Percentiles rank a stretch among this genome's conserved stretches.
These are phyloP conservation scores for Leccinum obscurum DNA, from an alignment of 768 basidiomycete species.

Conservation along the genomic window DNA sequence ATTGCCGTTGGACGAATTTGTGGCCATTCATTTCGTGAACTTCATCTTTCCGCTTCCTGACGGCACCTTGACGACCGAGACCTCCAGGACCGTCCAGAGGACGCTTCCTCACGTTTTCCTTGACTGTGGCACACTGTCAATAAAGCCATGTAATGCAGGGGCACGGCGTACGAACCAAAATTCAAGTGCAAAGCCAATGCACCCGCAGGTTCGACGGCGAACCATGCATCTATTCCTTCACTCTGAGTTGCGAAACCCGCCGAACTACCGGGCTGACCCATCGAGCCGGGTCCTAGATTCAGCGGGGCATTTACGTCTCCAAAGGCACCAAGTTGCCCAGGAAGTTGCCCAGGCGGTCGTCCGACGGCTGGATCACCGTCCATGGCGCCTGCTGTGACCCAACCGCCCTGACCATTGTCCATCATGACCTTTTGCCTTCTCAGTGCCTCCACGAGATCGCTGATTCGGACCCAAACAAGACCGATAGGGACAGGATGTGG, in stretches of 20 bases:
- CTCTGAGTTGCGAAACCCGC: slow-evolving; percentile 23
- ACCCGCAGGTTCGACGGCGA: slow-evolving; percentile 96
- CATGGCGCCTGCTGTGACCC: slow-evolving; percentile 96
- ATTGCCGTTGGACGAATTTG: slow-evolving; percentile 95
- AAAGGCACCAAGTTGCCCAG: slow-evolving; percentile 50
- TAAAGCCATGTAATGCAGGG: neutral
- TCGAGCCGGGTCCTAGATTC: slow-evolving; percentile 34
- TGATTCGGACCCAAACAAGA: slow-evolving; percentile 91
- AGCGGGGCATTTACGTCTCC: slow-evolving; percentile 46
- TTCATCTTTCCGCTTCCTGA: slow-evolving; percentile 97
- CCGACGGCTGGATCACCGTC: slow-evolving; percentile 53
- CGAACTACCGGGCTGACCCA: slow-evolving; percentile 32
- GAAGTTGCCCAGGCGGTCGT: slow-evolving; percentile 50
- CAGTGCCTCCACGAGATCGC: slow-evolving; percentile 90
- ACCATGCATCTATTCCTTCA: slow-evolving; percentile 97
- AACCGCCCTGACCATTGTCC: slow-evolving; percentile 85
- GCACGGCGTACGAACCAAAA: slow-evolving; percentile 66
- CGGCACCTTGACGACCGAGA: slow-evolving; percentile 95
- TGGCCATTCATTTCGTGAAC: slow-evolving; percentile 99
- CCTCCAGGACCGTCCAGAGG: slow-evolving; percentile 91
- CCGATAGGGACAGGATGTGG: slow-evolving; percentile 86
- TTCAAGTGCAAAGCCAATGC: slow-evolving; percentile 85
- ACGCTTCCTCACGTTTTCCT: slow-evolving; percentile 95
- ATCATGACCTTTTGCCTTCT: slow-evolving; percentile 88
- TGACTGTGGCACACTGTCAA: slow-evolving; percentile 56